Evolutionary conservation across 768 basidiomycete genomes (phyloP).

Genomic region (Exidia glandulosa): DNA sequence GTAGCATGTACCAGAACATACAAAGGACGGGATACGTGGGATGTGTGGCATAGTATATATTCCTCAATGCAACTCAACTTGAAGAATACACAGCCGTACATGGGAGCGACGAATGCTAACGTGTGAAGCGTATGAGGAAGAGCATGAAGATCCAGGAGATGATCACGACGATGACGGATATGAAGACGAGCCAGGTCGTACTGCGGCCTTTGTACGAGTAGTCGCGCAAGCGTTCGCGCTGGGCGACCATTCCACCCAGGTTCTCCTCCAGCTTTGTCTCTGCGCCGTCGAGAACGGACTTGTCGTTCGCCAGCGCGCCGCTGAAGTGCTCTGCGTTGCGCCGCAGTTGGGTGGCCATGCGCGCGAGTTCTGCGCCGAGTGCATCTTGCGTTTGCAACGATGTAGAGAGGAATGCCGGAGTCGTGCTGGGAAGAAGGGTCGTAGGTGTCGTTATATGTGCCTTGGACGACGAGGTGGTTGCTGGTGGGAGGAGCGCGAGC

Average conservation of each 20-base stretch:
- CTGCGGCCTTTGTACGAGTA: slow-evolving; percentile 52
- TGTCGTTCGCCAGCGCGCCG: slow-evolving; percentile 60
- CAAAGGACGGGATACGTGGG: too few relatives aligned
- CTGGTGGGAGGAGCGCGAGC: slow-evolving; percentile 23
- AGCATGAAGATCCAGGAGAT: slow-evolving; percentile 54
- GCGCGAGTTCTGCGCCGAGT: slow-evolving; percentile 58
- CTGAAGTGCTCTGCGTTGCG: slow-evolving; percentile 75
- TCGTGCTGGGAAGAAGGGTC: slow-evolving; percentile 14
- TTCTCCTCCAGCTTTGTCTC: slow-evolving; percentile 67
- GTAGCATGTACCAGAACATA: neutral
- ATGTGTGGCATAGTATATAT: neutral
- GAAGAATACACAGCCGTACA: neutral
- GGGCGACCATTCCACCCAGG: slow-evolving; percentile 53
- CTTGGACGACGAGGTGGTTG: slow-evolving; percentile 8
- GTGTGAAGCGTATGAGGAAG: slow-evolving; percentile 56
- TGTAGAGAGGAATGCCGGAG: slow-evolving; percentile 26
- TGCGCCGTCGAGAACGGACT: slow-evolving; percentile 53
- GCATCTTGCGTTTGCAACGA: slow-evolving; percentile 44
- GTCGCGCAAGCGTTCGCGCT: slow-evolving; percentile 48
- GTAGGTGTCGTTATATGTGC: slow-evolving; percentile 7
- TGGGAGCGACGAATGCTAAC: neutral
- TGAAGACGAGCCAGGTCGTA: slow-evolving; percentile 63
- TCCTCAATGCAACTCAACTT: neutral
- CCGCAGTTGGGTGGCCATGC: slow-evolving; percentile 84
- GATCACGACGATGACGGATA: slow-evolving; percentile 52